phyloP scores from a whole-genome alignment of 140 eudicot genomes.

The Anethum foeniculum region DNA sequence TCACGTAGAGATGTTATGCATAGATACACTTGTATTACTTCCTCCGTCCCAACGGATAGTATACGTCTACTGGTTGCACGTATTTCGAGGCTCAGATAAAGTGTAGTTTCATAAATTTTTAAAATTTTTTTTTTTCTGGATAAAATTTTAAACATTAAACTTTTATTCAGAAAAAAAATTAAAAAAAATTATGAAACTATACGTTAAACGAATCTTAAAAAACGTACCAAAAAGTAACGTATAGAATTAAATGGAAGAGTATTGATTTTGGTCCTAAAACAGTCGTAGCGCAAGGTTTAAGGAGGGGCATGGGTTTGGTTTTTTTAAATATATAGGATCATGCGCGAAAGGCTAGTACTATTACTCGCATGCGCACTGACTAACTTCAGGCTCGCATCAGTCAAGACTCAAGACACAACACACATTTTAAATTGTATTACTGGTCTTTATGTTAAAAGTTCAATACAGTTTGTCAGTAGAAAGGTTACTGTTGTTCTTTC shows the following conservation, averaged over 20 bases:
- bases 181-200: too few relatives aligned
- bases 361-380: conserved; percentile 35
- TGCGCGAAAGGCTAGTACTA: conserved; percentile 20
- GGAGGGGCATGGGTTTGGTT: conserved; percentile 14
- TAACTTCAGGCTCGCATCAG: conserved; percentile 2
- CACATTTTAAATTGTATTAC: background rate
- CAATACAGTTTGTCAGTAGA: background rate
- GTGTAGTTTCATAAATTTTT: too few relatives aligned
- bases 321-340: conserved; percentile 30
- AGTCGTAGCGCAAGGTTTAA: background rate
- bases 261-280: background rate
- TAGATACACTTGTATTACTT: background rate
- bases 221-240: too few relatives aligned
- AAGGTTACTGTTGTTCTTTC: conserved; percentile 4
- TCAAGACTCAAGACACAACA: background rate
- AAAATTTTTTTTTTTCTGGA: too few relatives aligned
- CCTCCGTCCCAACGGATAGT: too few relatives aligned
- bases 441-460: background rate
- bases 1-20: background rate
- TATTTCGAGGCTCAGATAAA: too few relatives aligned
- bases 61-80: too few relatives aligned
- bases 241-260: too few relatives aligned
- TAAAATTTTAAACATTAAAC: too few relatives aligned
- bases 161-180: too few relatives aligned
- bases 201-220: too few relatives aligned